Evolutionary conservation across 2,329 filamentous ascomycete species (phyloP).

Genomic region (Neophaeococcomyces aloes): DNA sequence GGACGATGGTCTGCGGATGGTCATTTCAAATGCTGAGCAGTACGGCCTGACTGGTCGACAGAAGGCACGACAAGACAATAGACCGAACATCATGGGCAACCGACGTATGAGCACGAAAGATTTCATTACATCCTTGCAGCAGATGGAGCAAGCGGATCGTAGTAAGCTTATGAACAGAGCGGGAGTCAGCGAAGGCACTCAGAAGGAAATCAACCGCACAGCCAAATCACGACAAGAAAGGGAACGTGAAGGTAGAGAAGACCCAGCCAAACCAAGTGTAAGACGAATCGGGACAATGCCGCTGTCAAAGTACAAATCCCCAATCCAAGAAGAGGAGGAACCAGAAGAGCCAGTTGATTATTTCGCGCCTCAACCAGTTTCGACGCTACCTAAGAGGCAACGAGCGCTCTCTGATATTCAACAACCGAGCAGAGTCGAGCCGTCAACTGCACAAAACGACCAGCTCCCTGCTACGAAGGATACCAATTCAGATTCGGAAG

Average conservation of each 20-base stretch:
- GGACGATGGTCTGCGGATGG: conserved; percentile 52
- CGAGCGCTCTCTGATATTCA: not conserved
- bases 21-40: conserved; percentile 40
- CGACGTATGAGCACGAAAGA: conserved; percentile 54
- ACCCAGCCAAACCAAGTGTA: not conserved
- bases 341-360: conserved; percentile 23
- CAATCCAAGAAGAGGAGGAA: conserved; percentile 37
- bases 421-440: not conserved
- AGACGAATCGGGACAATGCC: not conserved
- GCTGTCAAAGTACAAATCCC: conserved; percentile 32
- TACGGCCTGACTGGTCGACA: conserved; percentile 29
- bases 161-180: conserved; percentile 2
- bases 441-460: not conserved
- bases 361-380: not conserved
- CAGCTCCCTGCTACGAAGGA: not conserved
- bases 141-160: conserved; percentile 35
- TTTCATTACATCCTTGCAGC: conserved; percentile 53
- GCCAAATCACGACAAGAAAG: not conserved
- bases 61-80: conserved; percentile 26
- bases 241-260: not conserved
- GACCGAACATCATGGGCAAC: conserved; percentile 27
- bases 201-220: conserved; percentile 1
- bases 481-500: conserved; percentile 9
- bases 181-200: not conserved
- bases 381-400: conserved; percentile 2